Evolutionary conservation across 208 protist genomes (phyloP), one percentile per base, ranked within the genome.

Genomic region (Borovskyia barvae): DNA sequence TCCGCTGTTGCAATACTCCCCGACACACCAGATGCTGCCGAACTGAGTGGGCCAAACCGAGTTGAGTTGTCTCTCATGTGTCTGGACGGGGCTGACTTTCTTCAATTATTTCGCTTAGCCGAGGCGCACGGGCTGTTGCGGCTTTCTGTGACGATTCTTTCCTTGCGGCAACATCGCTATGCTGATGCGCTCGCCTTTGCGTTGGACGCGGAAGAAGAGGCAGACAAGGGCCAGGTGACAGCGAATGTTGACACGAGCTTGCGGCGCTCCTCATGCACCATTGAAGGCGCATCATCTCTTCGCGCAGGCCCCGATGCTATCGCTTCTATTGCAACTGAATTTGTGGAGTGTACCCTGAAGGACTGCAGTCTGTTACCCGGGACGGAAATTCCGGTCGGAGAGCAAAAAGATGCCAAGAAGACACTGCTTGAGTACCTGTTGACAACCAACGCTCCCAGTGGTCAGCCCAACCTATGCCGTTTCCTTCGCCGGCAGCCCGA

Each of bases 11-110:
- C n/a, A n/a, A n/a, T n/a, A n/a, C n/a, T n/a, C n/a, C n/a, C n/a
- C n/a, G n/a, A n/a, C n/a, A n/a, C n/a, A n/a, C n/a, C n/a, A n/a
- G n/a, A n/a, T n/a, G n/a, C n/a, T n/a, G n/a, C n/a, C 33, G 20
- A 3, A 2, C 2, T 47, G 25, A 39, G 22, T 2, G 66, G 66
- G 22, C 36, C 32, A 20, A 46, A 65, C 15, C 74, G 80, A 2
- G 72, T 66, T 2, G 87, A 93, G 57, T 61, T 64, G 5, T 75
- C 70, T 17, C 61, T 93, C 14, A 79, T 93, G 64, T 75, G 59
- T 33, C 57, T 93, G 9, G 75, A 85, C 11, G n/a, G n/a, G n/a
- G 42, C 59, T 20, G 68, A 53, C 47, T 14, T 76, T 12, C 69
- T 84, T 6, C 55, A 37, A n/a, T 57, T 93, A 25, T 40, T 86